A percentile compares a stretch with the other conserved stretches of the same genome.
These are phyloP conservation scores for Hypomyces perniciosus DNA, from an alignment of 2,329 filamentous ascomycete genomes.

Conservation along the genomic window DNA sequence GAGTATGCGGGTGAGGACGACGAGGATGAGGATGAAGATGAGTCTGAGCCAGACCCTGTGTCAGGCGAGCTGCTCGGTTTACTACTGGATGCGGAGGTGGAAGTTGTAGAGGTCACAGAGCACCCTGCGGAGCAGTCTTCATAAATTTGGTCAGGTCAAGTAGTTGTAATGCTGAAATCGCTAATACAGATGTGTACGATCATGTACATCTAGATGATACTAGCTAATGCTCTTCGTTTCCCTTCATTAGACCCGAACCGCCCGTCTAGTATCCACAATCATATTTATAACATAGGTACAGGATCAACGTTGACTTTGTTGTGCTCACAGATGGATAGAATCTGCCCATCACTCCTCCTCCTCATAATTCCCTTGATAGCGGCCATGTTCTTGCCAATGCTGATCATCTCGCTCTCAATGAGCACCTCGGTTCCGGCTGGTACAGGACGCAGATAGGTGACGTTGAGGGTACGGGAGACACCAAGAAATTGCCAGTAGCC, in stretches of 20 bases:
- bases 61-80: slow-evolving; percentile 20
- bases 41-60: slow-evolving; percentile 21
- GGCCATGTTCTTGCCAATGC: slow-evolving; percentile 49
- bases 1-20: slow-evolving; percentile 23
- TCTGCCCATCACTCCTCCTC: slow-evolving; percentile 43
- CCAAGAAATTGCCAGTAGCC: slow-evolving; percentile 59
- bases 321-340: slow-evolving; percentile 57
- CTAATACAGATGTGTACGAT: background rate
- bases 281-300: slow-evolving; percentile 22
- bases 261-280: too few species aligned
- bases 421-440: slow-evolving; percentile 45
- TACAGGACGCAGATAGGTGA: slow-evolving; percentile 61
- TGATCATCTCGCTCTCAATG: slow-evolving; percentile 52
- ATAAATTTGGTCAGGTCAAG: background rate
- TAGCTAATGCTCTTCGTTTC: background rate
- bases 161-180: background rate
- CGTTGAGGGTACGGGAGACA: slow-evolving; percentile 58
- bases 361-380: slow-evolving; percentile 50
- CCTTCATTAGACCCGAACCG: background rate
- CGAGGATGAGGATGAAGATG: slow-evolving; percentile 25
- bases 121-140: slow-evolving; percentile 3
- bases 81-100: slow-evolving; percentile 20
- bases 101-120: slow-evolving; percentile 15
- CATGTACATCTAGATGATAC: too few species aligned
- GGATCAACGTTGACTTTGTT: slow-evolving; percentile 58